A percentile compares a stretch with the other conserved stretches of the same genome.
Evolutionary conservation across 2,329 filamentous ascomycete species (phyloP).

Genomic region (Tympanopsis confertula): DNA sequence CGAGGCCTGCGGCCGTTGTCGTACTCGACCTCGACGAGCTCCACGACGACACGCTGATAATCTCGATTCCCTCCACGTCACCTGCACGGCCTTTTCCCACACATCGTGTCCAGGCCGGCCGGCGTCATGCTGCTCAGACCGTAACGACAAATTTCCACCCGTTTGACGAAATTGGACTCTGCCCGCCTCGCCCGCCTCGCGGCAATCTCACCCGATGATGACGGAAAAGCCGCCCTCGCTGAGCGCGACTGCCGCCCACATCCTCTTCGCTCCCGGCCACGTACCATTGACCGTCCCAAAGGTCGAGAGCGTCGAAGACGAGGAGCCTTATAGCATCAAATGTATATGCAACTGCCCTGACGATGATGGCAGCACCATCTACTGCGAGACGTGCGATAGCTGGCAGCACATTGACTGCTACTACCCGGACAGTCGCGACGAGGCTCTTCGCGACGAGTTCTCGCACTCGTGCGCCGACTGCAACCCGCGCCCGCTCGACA

Average conservation of each 20-base stretch:
- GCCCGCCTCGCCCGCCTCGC: conserved; percentile 13
- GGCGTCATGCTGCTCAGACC: conserved; percentile 48
- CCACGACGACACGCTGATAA: too few relatives aligned
- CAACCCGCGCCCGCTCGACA: conserved; percentile 65
- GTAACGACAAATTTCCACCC: conserved; percentile 31
- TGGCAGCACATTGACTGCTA: conserved; percentile 99
- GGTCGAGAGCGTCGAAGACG: conserved; percentile 47
- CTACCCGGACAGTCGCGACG: conserved; percentile 63
- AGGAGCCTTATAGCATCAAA: conserved; percentile 89
- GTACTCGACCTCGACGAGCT: too few relatives aligned
- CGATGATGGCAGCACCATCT: conserved; percentile 95
- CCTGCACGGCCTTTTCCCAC: too few relatives aligned
- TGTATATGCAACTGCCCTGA: conserved; percentile 90
- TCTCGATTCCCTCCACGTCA: too few relatives aligned
- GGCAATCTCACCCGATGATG: conserved; percentile 45
- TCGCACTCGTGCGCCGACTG: conserved; percentile 85
- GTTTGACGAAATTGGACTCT: conserved; percentile 1
- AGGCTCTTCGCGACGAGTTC: conserved; percentile 60
- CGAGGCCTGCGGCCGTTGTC: too few relatives aligned
- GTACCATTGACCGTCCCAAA: conserved; percentile 25
- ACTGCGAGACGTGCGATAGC: conserved; percentile 88
- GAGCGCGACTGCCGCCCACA: conserved; percentile 33
- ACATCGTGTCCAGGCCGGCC: conserved; percentile 23
- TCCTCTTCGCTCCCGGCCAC: conserved; percentile 16
- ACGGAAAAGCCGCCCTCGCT: conserved; percentile 43